Evolutionary conservation across 2,329 filamentous ascomycete species (phyloP), one percentile per base, ranked within the genome.

Genomic region (Cladosporium halotolerans): DNA sequence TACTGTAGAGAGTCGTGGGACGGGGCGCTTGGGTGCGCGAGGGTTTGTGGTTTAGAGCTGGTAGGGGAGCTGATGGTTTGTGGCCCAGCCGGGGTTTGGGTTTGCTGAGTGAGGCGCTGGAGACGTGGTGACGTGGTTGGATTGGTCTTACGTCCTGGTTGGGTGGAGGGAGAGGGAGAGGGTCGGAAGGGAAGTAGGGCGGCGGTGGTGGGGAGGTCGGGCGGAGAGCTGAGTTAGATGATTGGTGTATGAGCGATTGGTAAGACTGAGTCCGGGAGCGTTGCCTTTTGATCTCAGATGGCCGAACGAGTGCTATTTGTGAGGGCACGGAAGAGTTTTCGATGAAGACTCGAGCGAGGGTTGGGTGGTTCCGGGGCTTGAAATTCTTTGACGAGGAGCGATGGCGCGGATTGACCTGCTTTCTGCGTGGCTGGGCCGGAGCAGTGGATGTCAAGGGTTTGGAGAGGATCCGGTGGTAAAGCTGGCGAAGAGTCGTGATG

Each of bases 1-100:
- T 70, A 1, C 73, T 75, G 52, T 73, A 73, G n/a, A 44, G 36
- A 64, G 67, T 8, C 70, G 73, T 6, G 66, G 70, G 2, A 70
- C 73, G 0, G 57, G 50, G 40, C 72, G 16, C 9, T 11, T 34
- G 31, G 47, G 14, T 9, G 28, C n/a, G 11, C 33, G n/a, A n/a
- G 19, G 34, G 19, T 8, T 16, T 46, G 4, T 8, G 10, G 11
- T n/a, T 4, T 23, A 32, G 16, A 13, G 3, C 5, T 36, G 34
- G 34, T 11, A 8, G 9, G 48, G 18, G 7, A 16, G 10, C 7
- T 11, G 18, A 7, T 36, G 14, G 31, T 11, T 19, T 43, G 34
- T 4, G 10, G 16, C 23, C 2, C 23, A 28, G 4, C 7, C 4
- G 14, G 9, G 13, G 36, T 39, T 14, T 32, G 8, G 47, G 19